Evolutionary conservation across 352 stramenopile genomes (phyloP).

Genomic region (Globisporangium recalcitrans): DNA sequence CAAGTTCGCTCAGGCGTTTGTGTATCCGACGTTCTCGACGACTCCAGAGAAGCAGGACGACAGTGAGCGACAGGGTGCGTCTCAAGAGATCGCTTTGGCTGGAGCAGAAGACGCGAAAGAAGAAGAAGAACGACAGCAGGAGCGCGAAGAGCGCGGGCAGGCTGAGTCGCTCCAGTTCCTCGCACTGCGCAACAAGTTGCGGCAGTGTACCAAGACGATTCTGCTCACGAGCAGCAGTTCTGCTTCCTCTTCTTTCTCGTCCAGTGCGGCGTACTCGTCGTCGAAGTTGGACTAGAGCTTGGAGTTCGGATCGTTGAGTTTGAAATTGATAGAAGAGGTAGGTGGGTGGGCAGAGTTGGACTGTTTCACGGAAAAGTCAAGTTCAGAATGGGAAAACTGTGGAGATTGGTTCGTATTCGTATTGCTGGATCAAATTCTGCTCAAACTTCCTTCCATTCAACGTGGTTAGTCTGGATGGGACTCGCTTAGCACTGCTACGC

Average conservation of each 20-base stretch:
- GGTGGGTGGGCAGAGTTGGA: too few species aligned
- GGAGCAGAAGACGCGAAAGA: conserved; percentile 4
- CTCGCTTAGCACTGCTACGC: too few species aligned
- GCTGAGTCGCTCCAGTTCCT: conserved; percentile 32
- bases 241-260: not conserved
- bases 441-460: too few species aligned
- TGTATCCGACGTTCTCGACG: conserved; percentile 24
- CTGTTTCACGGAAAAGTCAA: too few species aligned
- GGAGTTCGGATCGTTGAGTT: too few species aligned
- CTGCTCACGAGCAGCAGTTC: conserved; percentile 14
- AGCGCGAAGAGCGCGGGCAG: conserved; percentile 23
- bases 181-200: conserved; percentile 33
- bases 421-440: not conserved
- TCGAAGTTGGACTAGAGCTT: conserved; percentile 13
- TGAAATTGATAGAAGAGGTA: too few species aligned
- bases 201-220: conserved; percentile 32
- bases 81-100: not conserved
- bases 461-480: too few species aligned
- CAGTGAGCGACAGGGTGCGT: too few species aligned
- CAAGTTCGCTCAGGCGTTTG: conserved; percentile 23
- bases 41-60: not conserved
- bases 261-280: conserved; percentile 5
- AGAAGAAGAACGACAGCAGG: conserved; percentile 15
- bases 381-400: not conserved
- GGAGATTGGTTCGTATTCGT: not conserved